Conservation (phyloP, 257 asterid species). For the Nicotiana attenuata region DNA sequence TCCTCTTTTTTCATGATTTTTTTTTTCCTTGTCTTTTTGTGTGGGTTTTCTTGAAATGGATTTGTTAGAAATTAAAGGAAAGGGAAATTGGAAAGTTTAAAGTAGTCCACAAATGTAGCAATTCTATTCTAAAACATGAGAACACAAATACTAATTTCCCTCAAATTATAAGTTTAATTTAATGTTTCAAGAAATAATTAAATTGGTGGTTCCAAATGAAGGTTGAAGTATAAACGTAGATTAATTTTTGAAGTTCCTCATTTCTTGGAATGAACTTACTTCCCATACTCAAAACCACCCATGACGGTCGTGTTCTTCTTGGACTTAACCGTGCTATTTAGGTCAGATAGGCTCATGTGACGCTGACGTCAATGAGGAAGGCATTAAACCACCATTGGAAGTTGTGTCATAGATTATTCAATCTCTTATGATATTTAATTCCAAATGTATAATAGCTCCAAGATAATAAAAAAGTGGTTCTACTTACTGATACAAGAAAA, state of each 20-base stretch:
- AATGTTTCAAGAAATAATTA: neutral
- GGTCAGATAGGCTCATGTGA: too few species aligned
- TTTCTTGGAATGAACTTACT: neutral
- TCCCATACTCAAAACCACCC: neutral
- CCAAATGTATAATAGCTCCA: neutral
- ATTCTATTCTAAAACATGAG: neutral
- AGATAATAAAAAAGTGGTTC: neutral
- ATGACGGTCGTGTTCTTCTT: too few species aligned
- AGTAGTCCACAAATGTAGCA: conserved; percentile 7
- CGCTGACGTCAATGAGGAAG: too few species aligned
- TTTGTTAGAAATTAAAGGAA: neutral
- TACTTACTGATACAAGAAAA: neutral
- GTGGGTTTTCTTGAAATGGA: neutral
- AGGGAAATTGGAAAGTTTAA: neutral
- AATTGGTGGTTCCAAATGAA: neutral
- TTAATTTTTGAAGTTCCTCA: neutral
- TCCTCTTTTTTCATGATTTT: neutral
- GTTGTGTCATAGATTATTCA: neutral
- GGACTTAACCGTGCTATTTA: too few species aligned
- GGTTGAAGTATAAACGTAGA: neutral
- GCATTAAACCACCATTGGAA: neutral
- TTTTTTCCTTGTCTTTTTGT: neutral
- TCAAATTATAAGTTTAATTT: neutral
- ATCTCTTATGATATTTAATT: neutral
- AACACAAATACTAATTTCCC: neutral